Percentiles rank a stretch among this genome's conserved stretches.
Conservation (phyloP, 768 basidiomycete species). For the Pholiota conissans region DNA sequence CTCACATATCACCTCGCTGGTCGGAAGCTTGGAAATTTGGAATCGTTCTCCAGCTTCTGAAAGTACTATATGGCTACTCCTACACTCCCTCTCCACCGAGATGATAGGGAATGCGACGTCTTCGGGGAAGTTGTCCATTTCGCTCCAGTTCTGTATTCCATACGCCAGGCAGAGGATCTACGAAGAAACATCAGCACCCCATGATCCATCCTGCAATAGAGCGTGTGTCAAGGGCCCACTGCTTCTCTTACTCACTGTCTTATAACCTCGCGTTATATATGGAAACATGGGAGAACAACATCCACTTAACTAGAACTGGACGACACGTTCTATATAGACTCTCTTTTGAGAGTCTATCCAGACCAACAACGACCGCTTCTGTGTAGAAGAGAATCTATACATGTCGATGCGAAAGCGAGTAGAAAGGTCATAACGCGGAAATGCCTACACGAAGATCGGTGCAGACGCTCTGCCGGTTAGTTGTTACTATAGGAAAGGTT, state of each 20-base stretch:
- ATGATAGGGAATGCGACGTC: no score
- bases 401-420: not conserved
- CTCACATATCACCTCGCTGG: no score
- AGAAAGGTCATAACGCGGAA: no score
- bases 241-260: not conserved
- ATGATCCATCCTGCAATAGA: not conserved
- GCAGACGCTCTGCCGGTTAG: no score
- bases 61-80: no score
- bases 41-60: no score
- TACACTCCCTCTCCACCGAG: no score
- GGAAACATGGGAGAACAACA: not conserved
- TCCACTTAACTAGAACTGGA: not conserved
- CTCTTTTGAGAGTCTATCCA: not conserved
- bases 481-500: not conserved
- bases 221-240: not conserved
- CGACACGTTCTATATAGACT: not conserved
- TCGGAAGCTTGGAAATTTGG: no score
- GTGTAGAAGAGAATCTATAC: not conserved
- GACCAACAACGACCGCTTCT: not conserved
- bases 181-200: not conserved
- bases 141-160: not conserved
- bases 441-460: no score
- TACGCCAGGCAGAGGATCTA: not conserved
- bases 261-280: not conserved
- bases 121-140: no score